Evolutionary conservation across 352 stramenopile species (phyloP).

Genomic region (Phytophthora pinifolia): DNA sequence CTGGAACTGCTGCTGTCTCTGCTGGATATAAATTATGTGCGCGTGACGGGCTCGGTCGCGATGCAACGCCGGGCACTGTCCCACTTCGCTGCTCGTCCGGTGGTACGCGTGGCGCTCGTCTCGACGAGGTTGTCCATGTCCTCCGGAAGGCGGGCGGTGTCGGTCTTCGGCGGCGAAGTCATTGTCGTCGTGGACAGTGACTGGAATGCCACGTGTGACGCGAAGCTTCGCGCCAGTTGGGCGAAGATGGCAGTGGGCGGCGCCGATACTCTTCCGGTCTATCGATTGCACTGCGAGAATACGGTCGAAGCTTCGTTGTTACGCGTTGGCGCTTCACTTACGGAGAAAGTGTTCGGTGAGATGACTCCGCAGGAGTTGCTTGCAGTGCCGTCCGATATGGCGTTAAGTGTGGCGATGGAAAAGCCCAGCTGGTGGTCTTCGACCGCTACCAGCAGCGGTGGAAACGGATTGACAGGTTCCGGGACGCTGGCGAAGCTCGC

Average conservation of each 20-base stretch:
- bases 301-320: constrained; percentile 77
- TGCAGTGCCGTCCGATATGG: constrained; percentile 48
- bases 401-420: constrained; percentile 42
- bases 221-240: constrained; percentile 80
- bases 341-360: constrained; percentile 78
- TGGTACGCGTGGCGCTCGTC: constrained; percentile 68
- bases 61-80: constrained; percentile 66
- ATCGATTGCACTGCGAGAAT: constrained; percentile 79
- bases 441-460: constrained; percentile 34
- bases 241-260: constrained; percentile 56
- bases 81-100: constrained; percentile 64
- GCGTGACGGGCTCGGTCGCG: constrained; percentile 47
- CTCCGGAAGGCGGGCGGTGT: constrained; percentile 45
- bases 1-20: constrained; percentile 72
- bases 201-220: constrained; percentile 78
- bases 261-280: constrained; percentile 59
- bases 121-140: constrained; percentile 58
- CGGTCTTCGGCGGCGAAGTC: constrained; percentile 73
- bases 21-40: constrained; percentile 63
- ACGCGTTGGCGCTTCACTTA: constrained; percentile 69
- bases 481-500: constrained; percentile 32
- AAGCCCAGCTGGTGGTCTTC: constrained; percentile 75
- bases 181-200: constrained; percentile 84
- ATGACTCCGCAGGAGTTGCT: constrained; percentile 76
- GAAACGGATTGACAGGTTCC: constrained; percentile 23